Percentiles rank a stretch among this genome's conserved stretches.
These are phyloP conservation scores for Scenedesmus sp. DNA, from an alignment of 163 green algal species.

Conservation along the genomic window DNA sequence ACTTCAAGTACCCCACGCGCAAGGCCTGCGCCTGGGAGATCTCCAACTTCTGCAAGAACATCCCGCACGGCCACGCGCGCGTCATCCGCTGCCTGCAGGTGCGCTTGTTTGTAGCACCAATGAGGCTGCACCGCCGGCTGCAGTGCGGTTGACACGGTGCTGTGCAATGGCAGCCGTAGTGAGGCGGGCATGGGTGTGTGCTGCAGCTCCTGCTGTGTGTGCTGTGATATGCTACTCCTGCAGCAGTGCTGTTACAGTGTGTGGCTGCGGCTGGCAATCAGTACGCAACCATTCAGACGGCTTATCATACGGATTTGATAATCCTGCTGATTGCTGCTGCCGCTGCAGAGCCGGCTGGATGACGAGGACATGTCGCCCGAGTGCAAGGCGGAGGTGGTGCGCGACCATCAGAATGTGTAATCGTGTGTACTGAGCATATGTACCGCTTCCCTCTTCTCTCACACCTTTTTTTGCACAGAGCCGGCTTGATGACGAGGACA, in stretches of 20 bases:
- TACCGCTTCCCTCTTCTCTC: too few species aligned
- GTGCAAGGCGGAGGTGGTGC: constrained; percentile 75
- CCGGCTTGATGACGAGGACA: constrained; percentile 67
- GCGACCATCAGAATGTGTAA: constrained; percentile 47
- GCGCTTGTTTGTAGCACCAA: neutral
- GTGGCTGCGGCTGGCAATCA: too few species aligned
- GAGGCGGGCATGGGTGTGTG: too few species aligned
- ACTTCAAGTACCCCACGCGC: constrained; percentile 91
- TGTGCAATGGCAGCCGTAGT: neutral
- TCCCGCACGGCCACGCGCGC: constrained; percentile 71
- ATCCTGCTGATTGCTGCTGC: too few species aligned
- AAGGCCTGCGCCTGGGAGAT: constrained; percentile 77
- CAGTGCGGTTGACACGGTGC: too few species aligned
- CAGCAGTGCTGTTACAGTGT: too few species aligned
- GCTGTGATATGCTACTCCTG: too few species aligned
- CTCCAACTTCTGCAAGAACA: constrained; percentile 69
- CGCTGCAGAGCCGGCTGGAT: constrained; percentile 61
- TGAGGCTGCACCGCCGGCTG: neutral
- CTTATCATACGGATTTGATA: too few species aligned
- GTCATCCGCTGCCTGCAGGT: constrained; percentile 68
- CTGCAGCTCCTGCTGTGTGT: neutral
- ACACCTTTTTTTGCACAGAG: constrained; percentile 30
- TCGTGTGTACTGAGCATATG: too few species aligned
- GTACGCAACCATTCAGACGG: too few species aligned
- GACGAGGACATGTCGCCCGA: constrained; percentile 72